Base-by-base conservation (phyloP, 2,329 filamentous ascomycete genomes). In the Fusarium setosum region DNA sequence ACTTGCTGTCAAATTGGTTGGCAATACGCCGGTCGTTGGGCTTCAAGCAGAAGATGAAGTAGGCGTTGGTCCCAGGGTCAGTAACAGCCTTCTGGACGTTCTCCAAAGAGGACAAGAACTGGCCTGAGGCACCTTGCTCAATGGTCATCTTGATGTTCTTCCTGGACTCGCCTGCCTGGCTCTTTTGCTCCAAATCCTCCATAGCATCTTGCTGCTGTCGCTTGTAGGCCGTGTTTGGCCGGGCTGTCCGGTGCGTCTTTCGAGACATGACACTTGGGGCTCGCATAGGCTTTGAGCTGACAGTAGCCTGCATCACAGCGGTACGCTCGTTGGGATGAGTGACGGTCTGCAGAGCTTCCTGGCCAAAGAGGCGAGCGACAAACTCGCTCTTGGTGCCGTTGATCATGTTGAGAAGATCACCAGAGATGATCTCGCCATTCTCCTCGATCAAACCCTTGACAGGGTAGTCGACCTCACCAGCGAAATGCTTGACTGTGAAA, bases 1-100 rank as follows among this genome's bases (percentile, higher is more conserved):
- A 99, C 79, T 98, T 98, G 86, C 94, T 97, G 78, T 99, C 96
- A 72, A 98, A 99, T 74, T 99, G 96, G 70, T 99, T 99, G 63
- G 96, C 95, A 68, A 99, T 99, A 48, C 96, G 90, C 52, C 96
- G 88, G 76, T 99, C 96, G 71, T 99, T 99, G 20, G 96, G 95
- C 80, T 99, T 99, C 65, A 99, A 81, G 74, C 96, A 99, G 79
- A 99, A 97, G 41, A 99, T 88, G 71, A 97, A 98, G 79, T 99
- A 99, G 1, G 92, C 88, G 73, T 99, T 99, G 11, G 94, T 92
- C 73, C 94, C 92, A 5, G 90, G 87, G 3, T 92, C 89, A 3
- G 89, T 91, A 41, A 99, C 83, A 3, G 93, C 94, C 71, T 95
- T 94, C 59, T 90, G 96, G 57, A 99, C 92, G 60, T 96, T 96